These are phyloP conservation scores for Gyromitra esculenta DNA, from an alignment of 2,329 filamentous ascomycete species.

Conservation along the genomic window DNA sequence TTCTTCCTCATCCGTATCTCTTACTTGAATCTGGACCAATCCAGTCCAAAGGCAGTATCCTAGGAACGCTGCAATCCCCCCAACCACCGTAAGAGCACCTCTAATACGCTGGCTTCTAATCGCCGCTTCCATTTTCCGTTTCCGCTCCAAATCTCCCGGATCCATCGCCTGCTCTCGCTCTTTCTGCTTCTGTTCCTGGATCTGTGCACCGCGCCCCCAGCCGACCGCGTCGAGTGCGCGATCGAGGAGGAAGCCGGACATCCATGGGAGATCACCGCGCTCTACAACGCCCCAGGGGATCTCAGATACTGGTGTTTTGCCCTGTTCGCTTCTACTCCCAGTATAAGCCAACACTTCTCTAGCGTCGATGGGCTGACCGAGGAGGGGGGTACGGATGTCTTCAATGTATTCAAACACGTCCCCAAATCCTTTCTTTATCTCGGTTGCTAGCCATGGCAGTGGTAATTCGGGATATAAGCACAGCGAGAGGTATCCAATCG, in stretches of 20 bases:
- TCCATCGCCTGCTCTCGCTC: conserved; percentile 54
- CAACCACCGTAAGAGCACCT: conserved; percentile 57
- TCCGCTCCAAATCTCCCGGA: conserved; percentile 20
- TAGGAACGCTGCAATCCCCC: conserved; percentile 57
- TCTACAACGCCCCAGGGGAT: conserved; percentile 59
- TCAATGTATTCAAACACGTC: conserved; percentile 63
- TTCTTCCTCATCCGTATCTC: not conserved
- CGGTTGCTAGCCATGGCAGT: conserved; percentile 70
- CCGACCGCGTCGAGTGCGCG: conserved; percentile 58
- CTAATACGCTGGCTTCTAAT: conserved; percentile 54
- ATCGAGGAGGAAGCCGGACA: conserved; percentile 57
- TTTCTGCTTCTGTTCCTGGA: conserved; percentile 52
- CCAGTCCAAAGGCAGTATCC: conserved; percentile 59
- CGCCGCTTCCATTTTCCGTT: conserved; percentile 45
- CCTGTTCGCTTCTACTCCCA: conserved; percentile 25
- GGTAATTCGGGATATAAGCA: conserved; percentile 73
- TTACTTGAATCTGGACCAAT: conserved; percentile 56
- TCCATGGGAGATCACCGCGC: conserved; percentile 56
- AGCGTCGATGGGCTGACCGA: conserved; percentile 32
- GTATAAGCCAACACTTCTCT: conserved; percentile 55
- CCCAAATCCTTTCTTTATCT: conserved; percentile 66
- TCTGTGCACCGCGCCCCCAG: conserved; percentile 55
- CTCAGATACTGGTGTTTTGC: conserved; percentile 38
- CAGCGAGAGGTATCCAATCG: conserved; percentile 79
- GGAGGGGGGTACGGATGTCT: conserved; percentile 58